Evolutionary conservation across 192 early-diverging fungal genomes (phyloP), one percentile per base, ranked within the genome.

Genomic region (Rhizoclosmatium sp.): DNA sequence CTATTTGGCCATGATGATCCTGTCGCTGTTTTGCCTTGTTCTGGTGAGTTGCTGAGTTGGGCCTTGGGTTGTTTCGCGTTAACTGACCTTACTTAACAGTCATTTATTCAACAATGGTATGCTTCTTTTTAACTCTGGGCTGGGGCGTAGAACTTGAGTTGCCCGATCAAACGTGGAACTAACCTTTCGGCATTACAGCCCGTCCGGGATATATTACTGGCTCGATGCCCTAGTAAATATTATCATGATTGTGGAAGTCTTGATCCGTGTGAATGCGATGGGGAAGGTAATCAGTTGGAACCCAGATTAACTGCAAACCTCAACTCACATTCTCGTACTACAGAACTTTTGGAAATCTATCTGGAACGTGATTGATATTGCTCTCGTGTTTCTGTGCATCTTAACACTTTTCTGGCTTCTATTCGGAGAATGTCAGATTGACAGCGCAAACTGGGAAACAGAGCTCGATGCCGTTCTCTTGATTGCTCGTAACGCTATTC

Each of bases 21-120:
- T 89, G 3, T 85, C 87, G 9, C 74, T 92, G 0, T 59, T 85
- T 14, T 88, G 87, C 4, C 80, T 89, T 4, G 77, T 89, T 21
- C 60, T 82, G 76, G 80, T 81, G 69, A 64, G 71, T 54, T 9
- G n/a, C 16, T 9, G 54, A n/a, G 0, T 9, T 9, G 54, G 54
- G 19, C 19, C 54, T 0, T n/a, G 54, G 54, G 19, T 47, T 48
- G 3, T 68, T 31, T 7, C 44, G 21, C 46, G 19, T 31, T 9
- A 47, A 23, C 14, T 23, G 19, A 46, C 40, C 9, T 71, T 59
- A 12, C 16, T 7, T 47, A 5, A 1, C 73, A 76, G 71, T 59
- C 71, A 4, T 80, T 77, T 54, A 19, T 80, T 12, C 39, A 76
- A 40, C 65, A 69, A 65, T 80, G 79, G 79, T 80, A 59, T 5